Evolutionary conservation across 192 early-diverging fungal species (phyloP).

Genomic region (Backusella macrospora): DNA sequence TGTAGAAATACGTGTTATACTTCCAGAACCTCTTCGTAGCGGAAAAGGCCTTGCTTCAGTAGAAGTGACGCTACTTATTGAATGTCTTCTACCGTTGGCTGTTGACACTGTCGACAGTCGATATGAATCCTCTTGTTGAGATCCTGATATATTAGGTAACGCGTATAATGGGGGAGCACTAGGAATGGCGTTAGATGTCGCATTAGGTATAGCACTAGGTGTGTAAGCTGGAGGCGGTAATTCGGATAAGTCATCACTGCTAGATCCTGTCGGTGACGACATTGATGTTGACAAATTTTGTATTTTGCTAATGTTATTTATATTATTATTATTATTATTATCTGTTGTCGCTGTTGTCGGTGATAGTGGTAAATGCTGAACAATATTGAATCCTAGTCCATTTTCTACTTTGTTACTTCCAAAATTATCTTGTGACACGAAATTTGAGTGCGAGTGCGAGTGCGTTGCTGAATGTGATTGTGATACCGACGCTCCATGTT

Average conservation of each 20-base stretch:
- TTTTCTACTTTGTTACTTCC: not conserved
- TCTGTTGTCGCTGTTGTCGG: not conserved
- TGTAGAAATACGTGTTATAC: conserved; percentile 6
- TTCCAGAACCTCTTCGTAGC: conserved; percentile 13
- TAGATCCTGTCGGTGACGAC: not conserved
- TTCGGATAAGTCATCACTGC: conserved; percentile 3
- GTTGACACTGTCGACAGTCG: not conserved
- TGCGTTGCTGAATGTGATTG: not conserved
- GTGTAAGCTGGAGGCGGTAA: conserved; percentile 28
- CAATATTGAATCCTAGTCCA: not conserved
- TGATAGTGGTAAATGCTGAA: not conserved
- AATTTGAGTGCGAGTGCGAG: not conserved
- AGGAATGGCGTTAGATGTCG: conserved; percentile 18
- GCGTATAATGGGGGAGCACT: conserved; percentile 15
- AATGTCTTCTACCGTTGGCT: not conserved
- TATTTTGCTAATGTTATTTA: no score
- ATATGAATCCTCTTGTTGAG: not conserved
- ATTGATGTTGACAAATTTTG: not conserved
- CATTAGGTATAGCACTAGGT: not conserved
- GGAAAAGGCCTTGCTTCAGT: not conserved
- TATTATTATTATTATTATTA: not conserved
- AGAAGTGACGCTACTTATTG: not conserved
- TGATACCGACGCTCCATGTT: not conserved
- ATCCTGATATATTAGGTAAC: not conserved
- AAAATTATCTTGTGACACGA: not conserved